Evolutionary conservation across 2,329 filamentous ascomycete species (phyloP), one percentile per base, ranked within the genome.

Genomic region (Pyrenochaeta sp.): DNA sequence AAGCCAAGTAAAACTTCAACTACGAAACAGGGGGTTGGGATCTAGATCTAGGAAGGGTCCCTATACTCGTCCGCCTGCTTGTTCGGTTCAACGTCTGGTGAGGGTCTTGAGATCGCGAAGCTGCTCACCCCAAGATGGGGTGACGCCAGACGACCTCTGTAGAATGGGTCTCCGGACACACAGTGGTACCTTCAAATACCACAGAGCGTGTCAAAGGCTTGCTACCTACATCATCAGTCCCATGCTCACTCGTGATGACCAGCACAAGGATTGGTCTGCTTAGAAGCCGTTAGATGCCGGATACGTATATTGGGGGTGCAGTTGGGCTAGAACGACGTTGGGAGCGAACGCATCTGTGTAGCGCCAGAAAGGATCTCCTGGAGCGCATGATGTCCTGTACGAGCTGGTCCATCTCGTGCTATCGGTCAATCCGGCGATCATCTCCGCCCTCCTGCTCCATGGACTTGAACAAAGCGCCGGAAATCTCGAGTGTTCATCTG

Each of bases 241-340:
- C 46, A 50, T 50, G 55, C 25, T 58, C 24, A 27, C 30, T 45
- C 45, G 40, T 34, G 40, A 54, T 47, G 44, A 19, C 27, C 12
- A 15, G 5, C 7, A 40, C 56, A 19, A 44, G 56, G 51, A 25
- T 47, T 12, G 8, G 15, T 15, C 46, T 46, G 37, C 46, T 46
- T 22, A 25, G 30, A 40, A 45, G 47, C 47, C 22, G 40, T 46
- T 48, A 22, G 44, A 48, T 55, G 36, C 50, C 28, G 30, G 32
- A 54, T 47, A 34, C 27, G 25, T 49, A 63, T 37, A 61, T 59
- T 53, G 27, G 24, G 40, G 37, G 48, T 44, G 50, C 49, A 22
- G 36, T 63, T 46, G 55, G 54, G 54, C 59, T 45, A 47, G 39
- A 54, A 36, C 13, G 22, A 22, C 2, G 40, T 51, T 56, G 42